Base-by-base conservation (phyloP, 805 yeast species). In the Nakazawaea wickerhamii region DNA sequence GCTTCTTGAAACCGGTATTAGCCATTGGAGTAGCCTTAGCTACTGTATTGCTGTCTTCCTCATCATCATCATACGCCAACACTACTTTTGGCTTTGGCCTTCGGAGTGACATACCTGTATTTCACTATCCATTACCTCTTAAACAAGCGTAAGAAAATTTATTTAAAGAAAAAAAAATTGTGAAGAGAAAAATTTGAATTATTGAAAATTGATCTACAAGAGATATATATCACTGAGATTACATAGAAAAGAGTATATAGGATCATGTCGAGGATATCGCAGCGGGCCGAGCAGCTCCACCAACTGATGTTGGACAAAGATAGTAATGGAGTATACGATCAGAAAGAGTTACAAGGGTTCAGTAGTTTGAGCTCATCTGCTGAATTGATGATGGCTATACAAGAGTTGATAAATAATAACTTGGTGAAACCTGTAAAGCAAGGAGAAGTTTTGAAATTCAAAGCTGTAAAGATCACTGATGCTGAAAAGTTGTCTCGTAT, bases 401-500 rank as follows among this genome's bases (percentile, higher is more conserved):
- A 77, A 51, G 69, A 64, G 46, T 65, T 73, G 36, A 57, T 72
- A 48, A 67, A 74, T 48, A 43, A 53, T 36, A 65, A 82, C 49
- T 66, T 86, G 46, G 70, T 88, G 40, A 84, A 85, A 58, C 64
- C 87, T 46, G 71, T 82, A 20, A 84, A 80, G 52, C 77, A 71
- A 48, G 82, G 82, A 44, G 83, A 75, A 46, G 84, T 70, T 47
- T 69, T 83, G 47, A 72, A 73, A 55, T 93, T 89, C 63, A 85
- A 84, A 57, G 88, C 90, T 1, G 83, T 87, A 2, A 71, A 81
- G 5, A 63, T 70, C 31, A 66, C 74, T 10, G 96, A 89, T 48
- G 96, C 97, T 8, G 73, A 66, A 21, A 86, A 85, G 55, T 77
- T 87, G 48, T 70, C 81, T 20, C 72, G 79, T 30, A 89, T 91